Evolutionary conservation across 371 early-diverging fungal species (phyloP).

Genomic region (Mortierella sp.): DNA sequence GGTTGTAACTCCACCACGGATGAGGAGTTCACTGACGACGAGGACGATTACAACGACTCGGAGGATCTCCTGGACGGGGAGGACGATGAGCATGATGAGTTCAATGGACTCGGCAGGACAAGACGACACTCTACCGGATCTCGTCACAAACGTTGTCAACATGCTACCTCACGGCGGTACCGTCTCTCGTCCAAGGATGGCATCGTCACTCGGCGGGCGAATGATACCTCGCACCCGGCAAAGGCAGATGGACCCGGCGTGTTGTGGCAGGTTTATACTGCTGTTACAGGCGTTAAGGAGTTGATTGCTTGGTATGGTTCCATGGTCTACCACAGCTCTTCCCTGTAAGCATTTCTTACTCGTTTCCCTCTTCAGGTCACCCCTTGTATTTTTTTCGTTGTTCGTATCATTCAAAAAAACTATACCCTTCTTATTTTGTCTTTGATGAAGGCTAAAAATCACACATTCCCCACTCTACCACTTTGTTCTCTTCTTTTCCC

Average conservation of each 20-base stretch:
- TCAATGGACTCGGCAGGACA: conserved; percentile 17
- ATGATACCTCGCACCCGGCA: conserved; percentile 5
- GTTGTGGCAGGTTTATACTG: conserved; percentile 55
- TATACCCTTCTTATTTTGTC: neutral
- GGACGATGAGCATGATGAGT: conserved; percentile 20
- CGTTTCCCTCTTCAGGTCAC: neutral
- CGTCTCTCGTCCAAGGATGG: conserved; percentile 32
- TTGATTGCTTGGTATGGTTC: conserved; percentile 56
- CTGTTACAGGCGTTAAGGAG: conserved; percentile 49
- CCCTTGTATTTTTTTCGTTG: neutral
- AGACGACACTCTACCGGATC: neutral
- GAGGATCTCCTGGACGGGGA: conserved; percentile 19
- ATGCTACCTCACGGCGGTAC: neutral
- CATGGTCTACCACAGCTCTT: conserved; percentile 57
- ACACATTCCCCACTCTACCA: conserved; percentile 1
- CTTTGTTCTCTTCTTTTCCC: neutral
- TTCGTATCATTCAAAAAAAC: neutral
- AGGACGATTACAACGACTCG: neutral
- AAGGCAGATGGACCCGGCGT: conserved; percentile 18
- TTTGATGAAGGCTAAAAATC: neutral
- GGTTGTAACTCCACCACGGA: conserved; percentile 12
- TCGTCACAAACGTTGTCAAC: neutral
- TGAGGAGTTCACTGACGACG: conserved; percentile 8
- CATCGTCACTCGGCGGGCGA: conserved; percentile 21
- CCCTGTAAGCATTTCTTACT: conserved; percentile 16